Evolutionary conservation across 1,284 basidiomycete genomes (phyloP).

Genomic region (Exobasidium rhododendri): DNA sequence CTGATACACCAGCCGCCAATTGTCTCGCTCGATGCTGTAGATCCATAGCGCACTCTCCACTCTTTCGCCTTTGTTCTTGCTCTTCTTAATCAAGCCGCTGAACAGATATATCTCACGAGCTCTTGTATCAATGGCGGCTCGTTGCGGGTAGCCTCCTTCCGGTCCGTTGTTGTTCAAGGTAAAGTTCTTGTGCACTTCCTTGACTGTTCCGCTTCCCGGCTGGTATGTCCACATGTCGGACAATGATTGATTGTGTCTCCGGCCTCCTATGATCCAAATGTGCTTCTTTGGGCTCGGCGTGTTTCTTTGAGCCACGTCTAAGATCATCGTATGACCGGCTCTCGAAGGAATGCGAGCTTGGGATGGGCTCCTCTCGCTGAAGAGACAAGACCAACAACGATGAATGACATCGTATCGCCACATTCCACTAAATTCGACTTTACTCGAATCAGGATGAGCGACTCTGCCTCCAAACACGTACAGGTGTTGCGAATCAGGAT

Average conservation of each 20-base stretch:
- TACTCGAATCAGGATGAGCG: conserved; percentile 60
- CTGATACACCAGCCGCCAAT: conserved; percentile 40
- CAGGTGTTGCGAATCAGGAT: conserved; percentile 67
- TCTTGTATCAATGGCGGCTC: conserved; percentile 45
- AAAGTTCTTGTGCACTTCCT: conserved; percentile 32
- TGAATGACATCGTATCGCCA: conserved; percentile 52
- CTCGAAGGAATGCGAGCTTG: conserved; percentile 30
- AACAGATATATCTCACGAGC: conserved; percentile 50
- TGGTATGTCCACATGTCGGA: conserved; percentile 53
- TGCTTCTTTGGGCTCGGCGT: conserved; percentile 19
- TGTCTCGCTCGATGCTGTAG: conserved; percentile 36
- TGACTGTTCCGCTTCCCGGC: conserved; percentile 33
- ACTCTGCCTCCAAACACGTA: conserved; percentile 76
- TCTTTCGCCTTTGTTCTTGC: conserved; percentile 22
- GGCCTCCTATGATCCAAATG: conserved; percentile 53
- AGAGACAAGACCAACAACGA: conserved; percentile 46
- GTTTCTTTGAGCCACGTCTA: conserved; percentile 28
- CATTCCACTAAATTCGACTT: conserved; percentile 50
- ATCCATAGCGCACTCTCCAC: conserved; percentile 39
- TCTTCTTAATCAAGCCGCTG: conserved; percentile 40
- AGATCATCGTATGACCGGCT: conserved; percentile 54
- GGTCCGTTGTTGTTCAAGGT: conserved; percentile 39
- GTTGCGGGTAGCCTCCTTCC: conserved; percentile 51
- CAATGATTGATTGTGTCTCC: conserved; percentile 50
- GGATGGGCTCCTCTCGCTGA: conserved; percentile 43